These are phyloP conservation scores for Zalaria sp. DNA, from an alignment of 2,329 filamentous ascomycete species.

Conservation along the genomic window DNA sequence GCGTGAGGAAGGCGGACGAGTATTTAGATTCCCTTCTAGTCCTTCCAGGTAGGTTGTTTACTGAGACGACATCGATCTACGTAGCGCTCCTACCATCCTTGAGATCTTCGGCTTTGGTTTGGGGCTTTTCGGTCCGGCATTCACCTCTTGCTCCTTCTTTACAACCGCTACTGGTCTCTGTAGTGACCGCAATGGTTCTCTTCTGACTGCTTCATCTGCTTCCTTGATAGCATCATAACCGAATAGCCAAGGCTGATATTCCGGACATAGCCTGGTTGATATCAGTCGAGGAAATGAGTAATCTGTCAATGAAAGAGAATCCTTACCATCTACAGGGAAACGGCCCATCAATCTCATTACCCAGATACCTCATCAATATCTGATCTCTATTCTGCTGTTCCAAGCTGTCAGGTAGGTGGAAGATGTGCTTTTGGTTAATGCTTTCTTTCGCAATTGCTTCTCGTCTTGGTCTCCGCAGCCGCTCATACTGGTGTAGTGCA, in stretches of 20 bases:
- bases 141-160: too few relatives aligned
- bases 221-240: neutral
- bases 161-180: too few relatives aligned
- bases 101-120: too few relatives aligned
- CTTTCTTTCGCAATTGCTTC: neutral
- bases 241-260: neutral
- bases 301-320: too few relatives aligned
- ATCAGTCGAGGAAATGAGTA: too few relatives aligned
- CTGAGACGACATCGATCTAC: too few relatives aligned
- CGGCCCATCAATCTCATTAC: neutral
- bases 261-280: neutral
- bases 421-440: neutral
- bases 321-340: neutral
- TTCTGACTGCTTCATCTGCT: neutral
- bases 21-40: too few relatives aligned
- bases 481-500: neutral
- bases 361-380: neutral
- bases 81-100: too few relatives aligned
- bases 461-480: neutral
- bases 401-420: neutral
- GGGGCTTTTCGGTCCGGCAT: too few relatives aligned
- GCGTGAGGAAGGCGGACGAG: too few relatives aligned
- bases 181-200: neutral
- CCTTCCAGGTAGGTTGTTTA: too few relatives aligned
- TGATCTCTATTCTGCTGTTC: neutral